Percentiles rank a stretch among this genome's conserved stretches.
Evolutionary conservation across 1,284 basidiomycete species (phyloP).

Genomic region (Cutaneotrichosporon cutaneum): DNA sequence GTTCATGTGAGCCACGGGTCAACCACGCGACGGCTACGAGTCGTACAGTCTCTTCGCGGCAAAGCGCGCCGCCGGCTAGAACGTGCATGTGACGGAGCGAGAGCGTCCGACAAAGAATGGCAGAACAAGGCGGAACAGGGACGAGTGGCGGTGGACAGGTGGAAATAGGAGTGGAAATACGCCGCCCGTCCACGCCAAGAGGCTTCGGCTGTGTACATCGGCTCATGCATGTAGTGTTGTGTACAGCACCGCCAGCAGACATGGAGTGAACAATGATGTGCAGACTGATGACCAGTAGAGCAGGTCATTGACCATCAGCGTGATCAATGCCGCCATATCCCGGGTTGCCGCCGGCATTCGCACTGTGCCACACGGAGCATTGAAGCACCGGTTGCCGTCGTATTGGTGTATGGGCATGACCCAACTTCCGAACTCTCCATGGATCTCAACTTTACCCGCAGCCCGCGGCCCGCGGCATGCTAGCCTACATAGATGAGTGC

Average conservation of each 20-base stretch:
- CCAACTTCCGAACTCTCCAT: too few species aligned
- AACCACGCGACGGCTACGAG: not conserved
- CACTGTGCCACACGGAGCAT: too few species aligned
- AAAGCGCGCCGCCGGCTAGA: not conserved
- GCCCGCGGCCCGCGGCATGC: too few species aligned
- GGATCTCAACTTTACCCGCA: too few species aligned
- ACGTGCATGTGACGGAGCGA: not conserved
- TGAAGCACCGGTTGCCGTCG: too few species aligned
- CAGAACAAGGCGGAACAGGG: not conserved
- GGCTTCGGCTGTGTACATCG: not conserved
- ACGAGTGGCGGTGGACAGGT: not conserved
- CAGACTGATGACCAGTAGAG: too few species aligned
- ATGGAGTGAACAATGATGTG: not conserved
- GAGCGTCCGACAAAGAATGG: not conserved
- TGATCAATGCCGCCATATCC: too few species aligned
- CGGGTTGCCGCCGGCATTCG: too few species aligned
- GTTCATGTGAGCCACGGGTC: conserved; percentile 24
- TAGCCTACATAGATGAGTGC: too few species aligned
- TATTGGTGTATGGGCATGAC: too few species aligned
- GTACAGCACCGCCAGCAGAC: not conserved
- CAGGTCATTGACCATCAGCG: too few species aligned
- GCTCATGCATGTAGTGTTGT: not conserved
- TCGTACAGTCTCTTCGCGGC: not conserved
- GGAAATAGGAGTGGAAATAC: not conserved
- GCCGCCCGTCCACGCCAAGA: not conserved